Evolutionary conservation across 176 grass and related monocot genomes (phyloP).

Genomic region (Luzula sylvatica): DNA sequence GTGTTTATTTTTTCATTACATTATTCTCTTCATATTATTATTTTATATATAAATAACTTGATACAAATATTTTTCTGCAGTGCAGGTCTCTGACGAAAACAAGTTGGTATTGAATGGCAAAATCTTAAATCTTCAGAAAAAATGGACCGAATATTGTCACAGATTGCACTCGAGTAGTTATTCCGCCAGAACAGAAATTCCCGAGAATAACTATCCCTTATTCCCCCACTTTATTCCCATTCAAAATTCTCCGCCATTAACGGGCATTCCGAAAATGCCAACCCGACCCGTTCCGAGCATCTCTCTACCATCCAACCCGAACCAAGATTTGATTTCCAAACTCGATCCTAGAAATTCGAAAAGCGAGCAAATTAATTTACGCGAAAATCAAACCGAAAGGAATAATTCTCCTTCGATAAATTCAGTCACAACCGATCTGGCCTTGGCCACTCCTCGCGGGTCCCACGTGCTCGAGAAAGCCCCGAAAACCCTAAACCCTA

Average conservation of each 20-base stretch:
- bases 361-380: slow-evolving; percentile 33
- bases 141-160: slow-evolving; percentile 65
- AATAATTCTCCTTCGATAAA: slow-evolving; percentile 36
- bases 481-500: slow-evolving; percentile 13
- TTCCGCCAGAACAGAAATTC: slow-evolving; percentile 17
- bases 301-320: slow-evolving; percentile 38
- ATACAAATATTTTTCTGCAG: slow-evolving; percentile 48
- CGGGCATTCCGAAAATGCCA: slow-evolving; percentile 5
- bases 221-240: slow-evolving; percentile 26
- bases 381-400: slow-evolving; percentile 7
- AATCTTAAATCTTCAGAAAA: slow-evolving; percentile 56
- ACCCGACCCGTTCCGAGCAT: slow-evolving; percentile 36
- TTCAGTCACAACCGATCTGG: slow-evolving; percentile 72
- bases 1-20: slow-evolving; percentile 40
- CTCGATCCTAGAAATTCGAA: slow-evolving; percentile 40
- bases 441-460: slow-evolving; percentile 47
- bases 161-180: slow-evolving; percentile 17
- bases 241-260: slow-evolving; percentile 28
- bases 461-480: slow-evolving; percentile 28
- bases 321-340: slow-evolving; percentile 48
- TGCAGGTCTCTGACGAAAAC: slow-evolving; percentile 66
- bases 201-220: slow-evolving; percentile 34
- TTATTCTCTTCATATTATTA: slow-evolving; percentile 1
- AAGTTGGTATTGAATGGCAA: slow-evolving; percentile 55
- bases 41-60: background rate